Evolutionary conservation across 2,329 filamentous ascomycete genomes (phyloP), one percentile per base, ranked within the genome.

Genomic region (Magnaporthiopsis incrustans): DNA sequence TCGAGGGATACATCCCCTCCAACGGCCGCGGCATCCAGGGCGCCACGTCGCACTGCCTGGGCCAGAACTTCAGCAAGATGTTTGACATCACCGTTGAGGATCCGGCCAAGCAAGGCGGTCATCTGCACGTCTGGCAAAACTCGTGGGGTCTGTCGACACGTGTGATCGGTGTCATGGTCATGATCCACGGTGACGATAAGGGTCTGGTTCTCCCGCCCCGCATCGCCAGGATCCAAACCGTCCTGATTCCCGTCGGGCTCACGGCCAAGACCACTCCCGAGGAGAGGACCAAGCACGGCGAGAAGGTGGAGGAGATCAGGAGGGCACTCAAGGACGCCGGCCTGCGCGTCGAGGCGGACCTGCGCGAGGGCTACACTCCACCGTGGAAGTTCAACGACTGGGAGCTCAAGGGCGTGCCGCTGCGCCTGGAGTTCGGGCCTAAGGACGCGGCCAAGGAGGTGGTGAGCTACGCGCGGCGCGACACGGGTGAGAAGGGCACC

Each of bases 341-440:
- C 64, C 81, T 99, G 56, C 90, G 95, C 65, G 85, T 86, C 65
- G 89, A 96, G 68, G 85, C 88, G 62, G 95, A 99, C 74, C 84
- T 87, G 74, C 89, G 96, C 66, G 94, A 98, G 62, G 90, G 90
- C 69, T 97, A 98, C 87, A 86, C 92, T 66, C 93, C 95, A 56
- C 92, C 92, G 68, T 98, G 90, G 88, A 99, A 99, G 78, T 99
- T 99, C 82, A 96, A 96, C 78, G 93, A 99, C 78, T 97, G 92
- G 92, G 96, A 99, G 77, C 84, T 98, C 71, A 96, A 94, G 79
- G 95, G 96, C 74, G 90, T 98, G 57, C 95, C 96, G 60, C 85
- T 99, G 53, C 90, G 95, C 66, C 84, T 99, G 65, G 95, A 99
- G 77, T 97, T 97, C 73, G 96, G 96, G 7, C 94, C 95, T 71